These are phyloP conservation scores for Przewalskia tangutica DNA, from an alignment of 257 asterid genomes.

Conservation along the genomic window DNA sequence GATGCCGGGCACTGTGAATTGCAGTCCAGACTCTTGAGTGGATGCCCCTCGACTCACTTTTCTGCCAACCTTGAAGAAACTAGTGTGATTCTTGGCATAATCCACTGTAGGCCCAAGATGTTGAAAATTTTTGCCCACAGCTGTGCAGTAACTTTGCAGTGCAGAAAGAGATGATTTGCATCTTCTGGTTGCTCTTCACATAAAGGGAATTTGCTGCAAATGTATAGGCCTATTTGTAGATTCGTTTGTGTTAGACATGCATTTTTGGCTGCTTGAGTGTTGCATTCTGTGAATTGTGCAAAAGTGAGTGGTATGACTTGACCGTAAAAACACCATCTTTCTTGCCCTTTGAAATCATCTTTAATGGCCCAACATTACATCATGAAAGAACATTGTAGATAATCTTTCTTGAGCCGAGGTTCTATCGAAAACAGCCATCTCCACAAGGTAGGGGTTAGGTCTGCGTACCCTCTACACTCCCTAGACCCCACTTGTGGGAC, in stretches of 20 bases:
- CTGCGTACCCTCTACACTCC: too few relatives aligned
- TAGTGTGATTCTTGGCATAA: background rate
- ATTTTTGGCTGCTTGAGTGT: background rate
- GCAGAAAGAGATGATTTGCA: background rate
- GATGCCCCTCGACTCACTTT: background rate
- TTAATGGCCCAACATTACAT: too few relatives aligned
- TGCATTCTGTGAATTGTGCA: background rate
- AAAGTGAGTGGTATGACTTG: background rate
- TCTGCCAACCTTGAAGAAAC: background rate
- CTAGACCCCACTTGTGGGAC: too few relatives aligned
- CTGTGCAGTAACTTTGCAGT: background rate
- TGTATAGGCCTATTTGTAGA: background rate
- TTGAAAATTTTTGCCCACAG: background rate
- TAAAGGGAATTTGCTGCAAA: background rate
- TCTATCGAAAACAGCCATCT: too few relatives aligned
- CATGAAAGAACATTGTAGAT: too few relatives aligned
- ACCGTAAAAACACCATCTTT: background rate
- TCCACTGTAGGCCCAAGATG: background rate
- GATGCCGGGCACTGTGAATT: background rate
- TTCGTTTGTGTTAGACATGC: background rate
- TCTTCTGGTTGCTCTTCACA: background rate
- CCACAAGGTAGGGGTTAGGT: too few relatives aligned
- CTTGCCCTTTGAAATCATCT: background rate
- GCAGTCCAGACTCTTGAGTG: background rate
- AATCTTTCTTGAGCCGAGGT: too few relatives aligned